Percentiles rank a stretch among this genome's conserved stretches.
phyloP scores from a whole-genome alignment of 1,139 yeast species.

The Suhomyces bokatorum region DNA sequence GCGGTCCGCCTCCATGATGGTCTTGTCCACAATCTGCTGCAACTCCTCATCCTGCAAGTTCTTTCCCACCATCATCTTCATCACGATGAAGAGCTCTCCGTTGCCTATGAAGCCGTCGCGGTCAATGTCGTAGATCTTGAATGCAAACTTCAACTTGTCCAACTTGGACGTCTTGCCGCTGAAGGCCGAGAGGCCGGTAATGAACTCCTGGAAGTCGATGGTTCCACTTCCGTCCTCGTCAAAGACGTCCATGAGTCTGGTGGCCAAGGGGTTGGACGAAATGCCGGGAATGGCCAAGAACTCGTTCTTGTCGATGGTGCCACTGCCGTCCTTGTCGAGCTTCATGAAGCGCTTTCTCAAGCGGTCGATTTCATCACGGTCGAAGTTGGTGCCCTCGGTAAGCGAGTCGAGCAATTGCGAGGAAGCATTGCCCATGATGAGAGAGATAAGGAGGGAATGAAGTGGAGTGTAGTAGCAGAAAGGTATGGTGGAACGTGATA shows the following conservation, averaged over 20 bases:
- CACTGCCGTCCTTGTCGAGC: conserved; percentile 88
- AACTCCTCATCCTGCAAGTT: conserved; percentile 83
- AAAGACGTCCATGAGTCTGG: conserved; percentile 88
- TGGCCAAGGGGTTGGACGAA: conserved; percentile 83
- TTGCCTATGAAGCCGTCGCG: conserved; percentile 92
- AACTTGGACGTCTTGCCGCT: conserved; percentile 83
- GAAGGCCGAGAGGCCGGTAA: conserved; percentile 85
- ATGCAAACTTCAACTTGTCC: conserved; percentile 86
- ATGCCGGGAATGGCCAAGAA: conserved; percentile 93
- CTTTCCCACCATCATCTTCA: conserved; percentile 96
- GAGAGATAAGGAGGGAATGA: not conserved
- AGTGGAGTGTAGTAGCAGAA: not conserved
- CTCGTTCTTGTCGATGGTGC: conserved; percentile 88
- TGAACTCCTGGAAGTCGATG: conserved; percentile 94
- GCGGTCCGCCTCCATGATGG: conserved; percentile 89
- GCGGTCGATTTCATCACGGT: conserved; percentile 87
- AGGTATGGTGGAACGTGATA: not conserved
- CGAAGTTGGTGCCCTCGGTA: conserved; percentile 79
- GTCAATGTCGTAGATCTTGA: conserved; percentile 93
- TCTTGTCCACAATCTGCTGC: conserved; percentile 93
- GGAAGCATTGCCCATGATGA: conserved; percentile 64
- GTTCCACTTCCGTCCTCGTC: conserved; percentile 93
- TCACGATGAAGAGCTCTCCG: conserved; percentile 88
- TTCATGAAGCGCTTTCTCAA: conserved; percentile 92
- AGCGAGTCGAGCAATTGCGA: conserved; percentile 67